Conservation (phyloP, 2,329 filamentous ascomycete genomes). For the Blastomyces parvus region DNA sequence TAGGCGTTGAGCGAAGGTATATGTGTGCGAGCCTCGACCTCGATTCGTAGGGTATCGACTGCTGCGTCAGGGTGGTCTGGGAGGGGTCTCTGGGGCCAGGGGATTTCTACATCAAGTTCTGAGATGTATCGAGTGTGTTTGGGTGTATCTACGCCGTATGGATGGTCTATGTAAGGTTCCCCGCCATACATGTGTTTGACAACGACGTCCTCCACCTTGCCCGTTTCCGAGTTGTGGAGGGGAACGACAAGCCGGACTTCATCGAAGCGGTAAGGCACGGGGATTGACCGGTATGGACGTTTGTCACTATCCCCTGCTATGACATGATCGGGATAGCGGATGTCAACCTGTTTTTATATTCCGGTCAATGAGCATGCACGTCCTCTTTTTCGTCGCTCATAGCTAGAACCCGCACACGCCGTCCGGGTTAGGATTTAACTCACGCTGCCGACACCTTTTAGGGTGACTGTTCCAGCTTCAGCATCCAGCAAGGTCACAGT, state of each 20-base stretch:
- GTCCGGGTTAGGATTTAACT: conserved; percentile 20
- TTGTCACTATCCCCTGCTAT: conserved; percentile 30
- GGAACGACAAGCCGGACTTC: conserved; percentile 75
- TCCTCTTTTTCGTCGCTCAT: not conserved
- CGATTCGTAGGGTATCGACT: conserved; percentile 64
- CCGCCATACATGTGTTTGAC: conserved; percentile 59
- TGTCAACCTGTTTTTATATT: conserved; percentile 29
- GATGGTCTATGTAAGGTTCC: conserved; percentile 43
- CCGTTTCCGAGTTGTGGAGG: conserved; percentile 56
- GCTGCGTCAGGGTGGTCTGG: conserved; percentile 47
- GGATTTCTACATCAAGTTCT: conserved; percentile 62
- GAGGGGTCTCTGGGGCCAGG: conserved; percentile 57
- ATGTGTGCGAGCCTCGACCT: conserved; percentile 66
- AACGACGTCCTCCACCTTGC: conserved; percentile 61
- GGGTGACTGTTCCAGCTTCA: conserved; percentile 48
- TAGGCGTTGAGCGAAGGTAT: conserved; percentile 65
- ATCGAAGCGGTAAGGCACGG: conserved; percentile 55
- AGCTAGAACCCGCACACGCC: not conserved
- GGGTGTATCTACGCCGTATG: conserved; percentile 36
- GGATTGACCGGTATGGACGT: conserved; percentile 39
- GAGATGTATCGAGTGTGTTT: conserved; percentile 49
- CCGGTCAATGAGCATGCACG: not conserved
- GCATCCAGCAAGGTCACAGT: conserved; percentile 48
- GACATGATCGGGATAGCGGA: conserved; percentile 32
- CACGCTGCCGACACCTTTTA: conserved; percentile 58